Conservation (phyloP, 164 flowering plant species). For the Magnolia changhungtana region DNA sequence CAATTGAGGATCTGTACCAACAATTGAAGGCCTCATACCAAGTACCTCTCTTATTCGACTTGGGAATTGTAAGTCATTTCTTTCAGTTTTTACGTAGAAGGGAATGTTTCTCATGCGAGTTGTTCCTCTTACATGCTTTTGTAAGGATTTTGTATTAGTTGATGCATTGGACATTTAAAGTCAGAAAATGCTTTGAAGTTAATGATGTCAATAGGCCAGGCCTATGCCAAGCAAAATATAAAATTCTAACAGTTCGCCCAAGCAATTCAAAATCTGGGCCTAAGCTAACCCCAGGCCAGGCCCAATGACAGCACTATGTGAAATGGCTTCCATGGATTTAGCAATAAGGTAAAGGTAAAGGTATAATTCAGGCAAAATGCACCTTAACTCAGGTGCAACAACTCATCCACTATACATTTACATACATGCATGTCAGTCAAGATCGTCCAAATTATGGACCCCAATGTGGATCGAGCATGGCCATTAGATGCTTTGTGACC, state of each 20-base stretch:
- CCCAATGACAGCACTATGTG: background rate
- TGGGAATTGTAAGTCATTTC: background rate
- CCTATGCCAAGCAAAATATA: background rate
- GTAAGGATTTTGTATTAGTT: background rate
- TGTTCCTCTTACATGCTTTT: background rate
- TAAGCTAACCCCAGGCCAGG: background rate
- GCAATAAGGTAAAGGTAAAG: background rate
- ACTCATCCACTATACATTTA: too few species aligned
- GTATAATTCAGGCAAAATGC: background rate
- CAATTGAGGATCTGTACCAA: too few species aligned
- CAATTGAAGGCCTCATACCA: constrained; percentile 50
- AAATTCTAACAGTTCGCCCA: background rate
- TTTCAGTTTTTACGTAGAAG: too few species aligned
- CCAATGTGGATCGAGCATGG: too few species aligned
- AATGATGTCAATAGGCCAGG: background rate
- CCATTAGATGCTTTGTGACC: too few species aligned
- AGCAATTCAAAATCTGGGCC: background rate
- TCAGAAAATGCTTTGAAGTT: background rate
- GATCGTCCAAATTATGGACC: too few species aligned
- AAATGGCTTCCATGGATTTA: background rate
- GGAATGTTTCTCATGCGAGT: background rate
- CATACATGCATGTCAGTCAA: too few species aligned
- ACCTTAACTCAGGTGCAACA: background rate
- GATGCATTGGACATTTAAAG: background rate
- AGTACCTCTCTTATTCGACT: constrained; percentile 34